These are phyloP conservation scores for Medicago ruthenica DNA, from an alignment of 306 rosid species.

Conservation along the genomic window DNA sequence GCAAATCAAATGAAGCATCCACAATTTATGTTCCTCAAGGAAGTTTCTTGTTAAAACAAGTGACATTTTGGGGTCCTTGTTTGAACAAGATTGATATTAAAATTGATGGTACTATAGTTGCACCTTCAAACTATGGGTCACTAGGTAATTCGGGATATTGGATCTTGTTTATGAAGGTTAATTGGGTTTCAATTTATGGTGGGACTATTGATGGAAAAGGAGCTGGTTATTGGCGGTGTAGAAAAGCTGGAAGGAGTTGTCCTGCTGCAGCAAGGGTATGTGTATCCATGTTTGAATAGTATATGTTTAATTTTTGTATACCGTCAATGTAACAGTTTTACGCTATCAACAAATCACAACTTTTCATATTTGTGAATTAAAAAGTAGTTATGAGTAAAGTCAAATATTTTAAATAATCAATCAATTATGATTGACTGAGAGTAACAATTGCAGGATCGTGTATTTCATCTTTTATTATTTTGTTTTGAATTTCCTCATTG, in stretches of 20 bases:
- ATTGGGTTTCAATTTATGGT: constrained; percentile 42
- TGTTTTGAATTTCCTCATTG: no score
- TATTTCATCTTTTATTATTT: no score
- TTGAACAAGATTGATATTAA: constrained; percentile 31
- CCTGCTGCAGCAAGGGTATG: constrained; percentile 53
- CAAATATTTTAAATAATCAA: no score
- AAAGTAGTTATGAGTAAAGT: no score
- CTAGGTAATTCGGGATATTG: constrained; percentile 47
- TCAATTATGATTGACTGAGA: no score
- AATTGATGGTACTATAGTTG: constrained; percentile 52
- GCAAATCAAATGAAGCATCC: constrained; percentile 33
- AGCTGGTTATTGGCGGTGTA: constrained; percentile 44
- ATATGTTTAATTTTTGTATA: no score
- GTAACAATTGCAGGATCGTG: no score
- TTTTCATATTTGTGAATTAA: no score
- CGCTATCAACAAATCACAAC: no score
- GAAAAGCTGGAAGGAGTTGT: constrained; percentile 34
- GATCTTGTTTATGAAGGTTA: constrained; percentile 47
- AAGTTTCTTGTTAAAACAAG: constrained; percentile 48
- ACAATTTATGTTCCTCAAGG: constrained; percentile 50
- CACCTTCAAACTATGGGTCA: constrained; percentile 44
- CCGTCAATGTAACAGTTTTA: no score
- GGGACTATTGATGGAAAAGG: constrained; percentile 51
- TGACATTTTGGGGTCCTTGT: constrained; percentile 52
- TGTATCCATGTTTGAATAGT: neutral